Base-by-base conservation (phyloP, 805 yeast genomes). In the Cyberlindnera maritima region DNA sequence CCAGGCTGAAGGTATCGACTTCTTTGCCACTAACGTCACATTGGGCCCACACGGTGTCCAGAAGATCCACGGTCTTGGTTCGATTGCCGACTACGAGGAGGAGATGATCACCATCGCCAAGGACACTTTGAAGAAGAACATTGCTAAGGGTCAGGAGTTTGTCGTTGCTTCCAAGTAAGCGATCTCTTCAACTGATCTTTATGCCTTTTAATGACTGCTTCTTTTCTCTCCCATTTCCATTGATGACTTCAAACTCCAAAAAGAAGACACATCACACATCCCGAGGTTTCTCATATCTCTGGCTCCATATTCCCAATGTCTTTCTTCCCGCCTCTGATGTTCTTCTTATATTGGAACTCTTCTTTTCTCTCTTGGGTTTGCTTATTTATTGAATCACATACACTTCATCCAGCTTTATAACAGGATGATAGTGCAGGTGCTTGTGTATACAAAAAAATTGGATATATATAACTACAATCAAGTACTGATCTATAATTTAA, bases 11-110 rank as follows among this genome's bases (percentile, higher is more conserved):
- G 98, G 98, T 67, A 87, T 94, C 63, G 61, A 89, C 55, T 94
- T 91, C 87, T 94, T 94, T 79, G 90, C 98, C 46, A 85, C 97
- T 59, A 85, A 83, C 73, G 95, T 94, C 58, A 87, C 96, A 61
- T 83, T 92, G 65, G 98, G 98, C 59, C 85, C 84, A 65, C 80
- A 85, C 55, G 97, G 97, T 83, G 88, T 86, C 58, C 79, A 81
- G 69, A 77, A 81, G 69, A 74, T 90, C 66, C 96, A 88, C 77
- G 74, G 76, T 49, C 75, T 94, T 63, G 95, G 96, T 64, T 69
- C 74, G 57, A 69, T 89, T 63, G 74, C 85, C 48, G 74, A 71
- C 58, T 85, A 83, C 69, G 99, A 94, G 80, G 85, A 86, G 74
- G 85, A 80, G 67, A 80, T 92, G 75, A 78, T 94, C 75, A 91